Evolutionary conservation across 805 yeast genomes (phyloP).

Genomic region (Wickerhamomyces silvicola): DNA sequence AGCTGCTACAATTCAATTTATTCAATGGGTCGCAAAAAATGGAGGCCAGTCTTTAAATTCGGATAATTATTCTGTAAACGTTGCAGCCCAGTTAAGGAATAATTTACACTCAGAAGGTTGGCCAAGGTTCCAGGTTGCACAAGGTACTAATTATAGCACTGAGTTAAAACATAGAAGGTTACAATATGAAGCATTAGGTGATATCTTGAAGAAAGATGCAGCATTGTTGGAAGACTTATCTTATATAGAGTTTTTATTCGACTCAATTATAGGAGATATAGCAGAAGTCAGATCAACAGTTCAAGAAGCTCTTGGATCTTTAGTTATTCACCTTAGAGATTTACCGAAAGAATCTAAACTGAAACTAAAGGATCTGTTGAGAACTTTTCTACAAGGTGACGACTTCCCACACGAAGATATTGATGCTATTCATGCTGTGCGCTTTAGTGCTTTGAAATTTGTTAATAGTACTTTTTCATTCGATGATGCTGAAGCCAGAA

Average conservation of each 20-base stretch:
- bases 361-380: slow-evolving; percentile 35
- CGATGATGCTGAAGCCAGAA: slow-evolving; percentile 58
- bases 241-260: slow-evolving; percentile 60
- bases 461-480: slow-evolving; percentile 61
- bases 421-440: slow-evolving; percentile 40
- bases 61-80: slow-evolving; percentile 30
- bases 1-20: slow-evolving; percentile 53
- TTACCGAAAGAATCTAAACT: slow-evolving; percentile 33
- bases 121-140: slow-evolving; percentile 41
- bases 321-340: slow-evolving; percentile 41
- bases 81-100: slow-evolving; percentile 48
- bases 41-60: slow-evolving; percentile 13
- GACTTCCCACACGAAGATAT: slow-evolving; percentile 18
- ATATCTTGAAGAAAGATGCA: slow-evolving; percentile 45
- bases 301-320: slow-evolving; percentile 61
- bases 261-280: slow-evolving; percentile 59
- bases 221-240: slow-evolving; percentile 38
- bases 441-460: slow-evolving; percentile 61
- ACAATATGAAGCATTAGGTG: slow-evolving; percentile 77
- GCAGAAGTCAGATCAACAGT: slow-evolving; percentile 59
- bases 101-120: slow-evolving; percentile 52
- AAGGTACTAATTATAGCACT: slow-evolving; percentile 29
- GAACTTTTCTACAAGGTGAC: slow-evolving; percentile 31
- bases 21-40: slow-evolving; percentile 49
- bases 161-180: slow-evolving; percentile 43